phyloP scores from a whole-genome alignment of 2,329 filamentous ascomycete species.

The Fusarium marasasianum region DNA sequence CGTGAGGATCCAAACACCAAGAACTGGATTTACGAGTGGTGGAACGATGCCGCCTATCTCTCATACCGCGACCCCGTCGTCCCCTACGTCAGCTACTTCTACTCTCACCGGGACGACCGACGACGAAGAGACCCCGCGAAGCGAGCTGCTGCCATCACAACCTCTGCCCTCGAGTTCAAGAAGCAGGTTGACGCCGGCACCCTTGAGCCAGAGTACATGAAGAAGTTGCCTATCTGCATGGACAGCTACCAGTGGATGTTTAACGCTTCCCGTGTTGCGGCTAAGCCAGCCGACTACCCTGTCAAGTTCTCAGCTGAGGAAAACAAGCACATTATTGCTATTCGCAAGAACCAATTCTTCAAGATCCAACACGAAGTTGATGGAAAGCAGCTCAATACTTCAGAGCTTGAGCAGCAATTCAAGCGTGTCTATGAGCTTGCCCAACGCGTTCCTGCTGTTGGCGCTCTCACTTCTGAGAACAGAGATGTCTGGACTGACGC shows the following conservation, averaged over 20 bases:
- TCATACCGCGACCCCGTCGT: conserved; percentile 94
- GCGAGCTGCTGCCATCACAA: conserved; percentile 90
- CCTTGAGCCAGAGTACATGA: conserved; percentile 98
- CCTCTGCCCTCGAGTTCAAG: conserved; percentile 91
- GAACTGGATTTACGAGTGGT: conserved; percentile 99
- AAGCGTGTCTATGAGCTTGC: conserved; percentile 81
- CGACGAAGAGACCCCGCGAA: conserved; percentile 87
- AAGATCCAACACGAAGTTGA: conserved; percentile 85
- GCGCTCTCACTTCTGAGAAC: conserved; percentile 89
- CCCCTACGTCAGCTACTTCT: conserved; percentile 99
- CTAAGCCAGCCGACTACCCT: conserved; percentile 82
- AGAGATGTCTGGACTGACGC: conserved; percentile 92
- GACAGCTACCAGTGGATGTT: conserved; percentile 99
- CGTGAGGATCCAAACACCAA: conserved; percentile 81
- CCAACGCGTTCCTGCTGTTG: conserved; percentile 77
- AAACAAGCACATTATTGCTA: conserved; percentile 87
- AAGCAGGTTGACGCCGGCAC: conserved; percentile 83
- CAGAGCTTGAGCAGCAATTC: conserved; percentile 92
- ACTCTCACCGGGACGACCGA: conserved; percentile 95
- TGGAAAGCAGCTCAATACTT: conserved; percentile 86
- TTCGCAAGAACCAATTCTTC: conserved; percentile 98
- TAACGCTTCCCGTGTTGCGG: conserved; percentile 87
- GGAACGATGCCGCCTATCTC: conserved; percentile 95
- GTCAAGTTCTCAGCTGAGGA: conserved; percentile 79
- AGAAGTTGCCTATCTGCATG: conserved; percentile 97